Evolutionary conservation across 208 protist genomes (phyloP).

Genomic region (Leishmania guyanensis): DNA sequence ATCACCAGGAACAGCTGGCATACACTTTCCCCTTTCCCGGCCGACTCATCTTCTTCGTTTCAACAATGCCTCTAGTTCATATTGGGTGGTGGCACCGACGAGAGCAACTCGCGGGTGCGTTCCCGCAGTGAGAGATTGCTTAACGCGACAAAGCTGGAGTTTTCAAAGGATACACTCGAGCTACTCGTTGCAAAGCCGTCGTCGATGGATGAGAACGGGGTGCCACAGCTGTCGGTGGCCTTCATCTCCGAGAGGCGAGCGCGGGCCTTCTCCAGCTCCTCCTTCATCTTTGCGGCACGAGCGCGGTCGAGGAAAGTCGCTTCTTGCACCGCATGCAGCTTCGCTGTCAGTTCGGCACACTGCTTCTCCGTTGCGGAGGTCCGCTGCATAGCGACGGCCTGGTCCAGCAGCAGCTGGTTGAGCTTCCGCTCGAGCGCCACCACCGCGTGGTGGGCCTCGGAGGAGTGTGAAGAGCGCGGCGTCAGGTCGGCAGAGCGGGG

Average conservation of each 20-base stretch:
- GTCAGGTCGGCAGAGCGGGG: slow-evolving; percentile 17
- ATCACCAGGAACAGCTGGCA: background rate
- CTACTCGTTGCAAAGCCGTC: slow-evolving; percentile 9
- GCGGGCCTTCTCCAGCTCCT: slow-evolving; percentile 60
- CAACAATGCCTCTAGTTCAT: slow-evolving; percentile 6
- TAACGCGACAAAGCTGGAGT: slow-evolving; percentile 5
- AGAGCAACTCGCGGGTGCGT: slow-evolving; percentile 34
- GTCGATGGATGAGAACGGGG: slow-evolving; percentile 10
- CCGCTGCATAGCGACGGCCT: slow-evolving; percentile 57
- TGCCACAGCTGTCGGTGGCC: background rate
- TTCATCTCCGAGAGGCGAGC: slow-evolving; percentile 38
- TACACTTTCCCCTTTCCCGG: background rate
- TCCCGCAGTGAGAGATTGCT: slow-evolving; percentile 30
- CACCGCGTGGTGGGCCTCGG: slow-evolving; percentile 41
- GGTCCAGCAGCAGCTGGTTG: slow-evolving; percentile 60
- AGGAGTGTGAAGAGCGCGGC: slow-evolving; percentile 25
- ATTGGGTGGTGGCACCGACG: slow-evolving; percentile 19
- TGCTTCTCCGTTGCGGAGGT: slow-evolving; percentile 46
- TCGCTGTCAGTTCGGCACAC: slow-evolving; percentile 54
- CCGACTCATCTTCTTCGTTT: too few species aligned
- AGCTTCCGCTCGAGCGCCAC: slow-evolving; percentile 61
- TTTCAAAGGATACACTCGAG: slow-evolving; percentile 13
- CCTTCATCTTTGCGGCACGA: slow-evolving; percentile 63
- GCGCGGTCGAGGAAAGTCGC: slow-evolving; percentile 67
- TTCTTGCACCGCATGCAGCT: slow-evolving; percentile 61